phyloP scores from a whole-genome alignment of 257 asterid species.

The Plantago elongata region DNA sequence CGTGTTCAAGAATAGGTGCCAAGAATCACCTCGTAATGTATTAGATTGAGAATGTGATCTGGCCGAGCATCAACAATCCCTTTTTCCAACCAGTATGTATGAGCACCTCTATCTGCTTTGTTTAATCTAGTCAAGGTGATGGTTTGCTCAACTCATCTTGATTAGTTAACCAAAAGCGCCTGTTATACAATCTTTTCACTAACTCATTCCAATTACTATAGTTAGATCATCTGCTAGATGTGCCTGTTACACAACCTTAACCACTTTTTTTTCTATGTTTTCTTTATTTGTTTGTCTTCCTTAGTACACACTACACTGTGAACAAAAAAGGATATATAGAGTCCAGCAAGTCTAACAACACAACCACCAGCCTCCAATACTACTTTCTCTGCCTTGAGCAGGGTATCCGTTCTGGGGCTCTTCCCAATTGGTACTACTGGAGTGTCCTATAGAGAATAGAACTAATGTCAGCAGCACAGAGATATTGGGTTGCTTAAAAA shows the following conservation, averaged over 20 bases:
- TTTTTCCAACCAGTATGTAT: constrained; percentile 76
- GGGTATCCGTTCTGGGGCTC: constrained; percentile 84
- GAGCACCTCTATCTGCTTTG: constrained; percentile 92
- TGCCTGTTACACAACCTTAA: too few relatives aligned
- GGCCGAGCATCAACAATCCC: constrained; percentile 68
- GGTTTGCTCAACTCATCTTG: constrained; percentile 9
- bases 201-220: too few relatives aligned
- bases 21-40: constrained; percentile 77
- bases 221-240: too few relatives aligned
- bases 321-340: constrained; percentile 83
- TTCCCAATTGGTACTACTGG: constrained; percentile 82
- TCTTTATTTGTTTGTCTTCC: neutral
- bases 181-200: too few relatives aligned
- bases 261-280: too few relatives aligned
- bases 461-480: neutral
- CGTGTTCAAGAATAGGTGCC: neutral
- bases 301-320: neutral
- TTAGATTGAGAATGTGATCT: constrained; percentile 89
- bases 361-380: constrained; percentile 83
- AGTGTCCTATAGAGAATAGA: constrained; percentile 48
- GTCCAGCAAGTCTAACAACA: constrained; percentile 93
- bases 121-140: constrained; percentile 53
- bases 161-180: neutral
- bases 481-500: neutral
- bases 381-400: constrained; percentile 74